Percentiles rank a stretch among this genome's conserved stretches.
These are phyloP conservation scores for Cichorium intybus DNA, from an alignment of 140 eudicot species.

Conservation along the genomic window DNA sequence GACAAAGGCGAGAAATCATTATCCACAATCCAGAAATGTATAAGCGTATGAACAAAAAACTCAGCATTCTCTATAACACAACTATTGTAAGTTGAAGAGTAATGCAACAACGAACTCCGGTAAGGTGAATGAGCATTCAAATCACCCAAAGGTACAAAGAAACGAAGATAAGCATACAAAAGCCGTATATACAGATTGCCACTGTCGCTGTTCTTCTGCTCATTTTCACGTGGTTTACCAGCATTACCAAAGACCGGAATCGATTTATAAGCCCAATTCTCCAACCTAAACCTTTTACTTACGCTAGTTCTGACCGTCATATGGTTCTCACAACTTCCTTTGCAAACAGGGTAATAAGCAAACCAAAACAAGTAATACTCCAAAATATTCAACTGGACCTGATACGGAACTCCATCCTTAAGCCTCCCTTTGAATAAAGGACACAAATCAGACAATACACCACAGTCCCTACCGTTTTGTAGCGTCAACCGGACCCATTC, in stretches of 20 bases:
- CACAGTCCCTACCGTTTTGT: conserved; percentile 46
- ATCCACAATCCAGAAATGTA: conserved; percentile 86
- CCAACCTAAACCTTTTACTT: conserved; percentile 55
- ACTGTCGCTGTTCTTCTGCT: conserved; percentile 51
- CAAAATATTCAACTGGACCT: conserved; percentile 74
- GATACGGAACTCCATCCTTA: conserved; percentile 46
- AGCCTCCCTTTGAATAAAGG: conserved; percentile 67
- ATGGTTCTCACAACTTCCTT: conserved; percentile 52
- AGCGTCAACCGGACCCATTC: conserved; percentile 70
- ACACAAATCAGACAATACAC: conserved; percentile 48
- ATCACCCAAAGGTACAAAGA: conserved; percentile 66
- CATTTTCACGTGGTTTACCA: conserved; percentile 45
- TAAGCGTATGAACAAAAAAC: conserved; percentile 56
- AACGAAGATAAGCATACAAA: conserved; percentile 59
- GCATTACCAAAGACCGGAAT: conserved; percentile 66
- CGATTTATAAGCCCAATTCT: conserved; percentile 75
- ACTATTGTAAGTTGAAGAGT: conserved; percentile 49
- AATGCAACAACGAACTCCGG: conserved; percentile 79
- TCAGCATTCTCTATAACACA: conserved; percentile 52
- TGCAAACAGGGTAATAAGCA: conserved; percentile 86
- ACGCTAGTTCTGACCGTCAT: conserved; percentile 35
- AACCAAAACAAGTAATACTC: conserved; percentile 95
- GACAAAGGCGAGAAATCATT: conserved; percentile 90
- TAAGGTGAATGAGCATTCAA: conserved; percentile 62
- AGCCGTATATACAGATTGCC: conserved; percentile 52